These are phyloP conservation scores for Plasmodium berghei DNA, from an alignment of 169 alveolate genomes.

Conservation along the genomic window DNA sequence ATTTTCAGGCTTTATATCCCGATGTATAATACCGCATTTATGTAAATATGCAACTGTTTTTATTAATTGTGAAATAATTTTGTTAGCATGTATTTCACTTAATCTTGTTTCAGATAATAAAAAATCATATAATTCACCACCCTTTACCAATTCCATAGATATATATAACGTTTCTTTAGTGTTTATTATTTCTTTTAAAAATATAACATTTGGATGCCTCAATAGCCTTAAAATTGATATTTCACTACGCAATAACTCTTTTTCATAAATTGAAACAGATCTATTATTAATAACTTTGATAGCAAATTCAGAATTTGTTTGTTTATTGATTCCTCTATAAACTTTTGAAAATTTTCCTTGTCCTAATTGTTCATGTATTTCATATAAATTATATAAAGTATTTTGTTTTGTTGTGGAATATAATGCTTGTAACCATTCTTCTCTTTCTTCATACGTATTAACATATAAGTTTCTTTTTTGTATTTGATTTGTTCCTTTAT, in stretches of 20 bases:
- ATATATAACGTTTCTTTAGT: constrained; percentile 89
- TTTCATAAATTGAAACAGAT: constrained; percentile 85
- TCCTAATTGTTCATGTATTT: constrained; percentile 84
- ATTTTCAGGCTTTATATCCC: constrained; percentile 98
- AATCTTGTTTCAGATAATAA: constrained; percentile 80
- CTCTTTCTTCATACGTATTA: constrained; percentile 79
- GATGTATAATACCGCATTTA: constrained; percentile 94
- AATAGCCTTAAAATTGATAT: constrained; percentile 89
- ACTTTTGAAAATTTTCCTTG: constrained; percentile 91
- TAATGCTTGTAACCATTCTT: constrained; percentile 89
- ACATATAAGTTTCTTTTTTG: constrained; percentile 85
- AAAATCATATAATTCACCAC: constrained; percentile 91
- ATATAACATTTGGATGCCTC: constrained; percentile 90
- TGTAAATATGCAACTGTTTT: constrained; percentile 95
- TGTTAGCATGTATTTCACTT: constrained; percentile 87
- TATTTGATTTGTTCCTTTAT: constrained; percentile 79
- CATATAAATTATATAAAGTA: constrained; percentile 85
- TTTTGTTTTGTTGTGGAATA: constrained; percentile 89
- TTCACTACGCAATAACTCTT: constrained; percentile 90
- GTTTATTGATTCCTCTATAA: constrained; percentile 85
- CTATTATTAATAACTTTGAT: constrained; percentile 90
- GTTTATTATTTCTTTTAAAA: constrained; percentile 90
- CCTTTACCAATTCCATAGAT: constrained; percentile 92
- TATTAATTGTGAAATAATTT: constrained; percentile 92
- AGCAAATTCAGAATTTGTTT: constrained; percentile 88